These are phyloP conservation scores for Colletotrichum falcatum DNA, from an alignment of 2,329 filamentous ascomycete species.

Conservation along the genomic window DNA sequence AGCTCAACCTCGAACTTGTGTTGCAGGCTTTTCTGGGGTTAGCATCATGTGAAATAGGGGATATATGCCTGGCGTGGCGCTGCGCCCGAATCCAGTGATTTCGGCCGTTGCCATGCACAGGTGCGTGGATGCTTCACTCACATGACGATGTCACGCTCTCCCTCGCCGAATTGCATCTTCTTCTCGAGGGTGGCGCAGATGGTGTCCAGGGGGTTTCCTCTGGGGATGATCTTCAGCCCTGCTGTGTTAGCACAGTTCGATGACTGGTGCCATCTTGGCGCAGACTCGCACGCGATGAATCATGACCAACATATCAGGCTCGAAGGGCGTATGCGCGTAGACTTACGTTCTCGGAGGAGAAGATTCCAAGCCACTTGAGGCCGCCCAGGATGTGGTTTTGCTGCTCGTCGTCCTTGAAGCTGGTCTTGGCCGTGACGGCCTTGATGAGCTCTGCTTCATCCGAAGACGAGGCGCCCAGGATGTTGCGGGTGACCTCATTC, in stretches of 20 bases:
- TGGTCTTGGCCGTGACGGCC: conserved; percentile 80
- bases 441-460: conserved; percentile 76
- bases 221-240: conserved; percentile 71
- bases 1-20: conserved; percentile 88
- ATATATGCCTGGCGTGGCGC: background rate
- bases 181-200: conserved; percentile 88
- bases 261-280: too few relatives aligned
- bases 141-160: conserved; percentile 84
- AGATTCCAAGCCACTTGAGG: conserved; percentile 68
- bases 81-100: background rate
- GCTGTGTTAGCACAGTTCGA: background rate
- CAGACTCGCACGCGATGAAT: background rate
- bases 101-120: background rate
- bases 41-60: background rate
- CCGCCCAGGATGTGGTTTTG: conserved; percentile 77
- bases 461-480: conserved; percentile 76
- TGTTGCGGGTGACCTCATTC: conserved; percentile 85
- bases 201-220: conserved; percentile 86
- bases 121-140: conserved; percentile 46
- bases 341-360: conserved; percentile 8
- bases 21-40: conserved; percentile 62
- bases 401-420: conserved; percentile 76
- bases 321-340: too few relatives aligned
- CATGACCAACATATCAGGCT: background rate
- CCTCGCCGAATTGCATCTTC: conserved; percentile 89